Base-by-base conservation (phyloP, 2,329 filamentous ascomycete genomes). In the Pseudogymnoascus destructans region DNA sequence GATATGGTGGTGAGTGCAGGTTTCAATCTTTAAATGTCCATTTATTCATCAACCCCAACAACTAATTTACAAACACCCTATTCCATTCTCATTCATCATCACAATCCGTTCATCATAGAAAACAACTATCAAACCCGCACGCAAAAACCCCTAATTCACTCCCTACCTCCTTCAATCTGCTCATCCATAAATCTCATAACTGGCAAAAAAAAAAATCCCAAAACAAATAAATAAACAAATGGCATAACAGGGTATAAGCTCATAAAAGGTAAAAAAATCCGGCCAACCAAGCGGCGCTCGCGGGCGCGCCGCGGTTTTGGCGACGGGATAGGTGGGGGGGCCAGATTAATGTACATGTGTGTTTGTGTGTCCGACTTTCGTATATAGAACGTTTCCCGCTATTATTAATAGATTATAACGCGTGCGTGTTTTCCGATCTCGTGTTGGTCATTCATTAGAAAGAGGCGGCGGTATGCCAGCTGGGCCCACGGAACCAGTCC, bases 181-280 rank as follows among this genome's bases (percentile, higher is more conserved):
- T n/a, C 40, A 21, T 42, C 38, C 38, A 42, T 13, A 42, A 23
- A 40, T 46, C 40, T 19, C 40, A 42, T 23, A 42, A 42, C 38
- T 21, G 38, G n/a, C 13, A 11, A 21, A 17, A 42, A 7, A 42
- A 46, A 15, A 46, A 9, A 23, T 46, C 8, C 42, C 15, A 27
- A 49, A 23, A 23, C 13, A 49, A 27, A 49, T 15, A 27, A 42
- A 42, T 42, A 23, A 25, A 13, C 42, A 49, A 49, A 21, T 49
- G 21, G 42, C 42, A 49, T 23, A 49, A 49, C 42, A 49, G 42
- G 42, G 42, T 49, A 49, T 49, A 49, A 49, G 42, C 42, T 49
- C 42, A 49, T 49, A 49, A 49, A 49, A 49, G 19, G 21, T 49
- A 49, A 49, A 19, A 49, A 27, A 49, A 49, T 27, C 42, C 42